phyloP scores from a whole-genome alignment of 2,329 filamentous ascomycete genomes.

The Coniochaeta prunicola region DNA sequence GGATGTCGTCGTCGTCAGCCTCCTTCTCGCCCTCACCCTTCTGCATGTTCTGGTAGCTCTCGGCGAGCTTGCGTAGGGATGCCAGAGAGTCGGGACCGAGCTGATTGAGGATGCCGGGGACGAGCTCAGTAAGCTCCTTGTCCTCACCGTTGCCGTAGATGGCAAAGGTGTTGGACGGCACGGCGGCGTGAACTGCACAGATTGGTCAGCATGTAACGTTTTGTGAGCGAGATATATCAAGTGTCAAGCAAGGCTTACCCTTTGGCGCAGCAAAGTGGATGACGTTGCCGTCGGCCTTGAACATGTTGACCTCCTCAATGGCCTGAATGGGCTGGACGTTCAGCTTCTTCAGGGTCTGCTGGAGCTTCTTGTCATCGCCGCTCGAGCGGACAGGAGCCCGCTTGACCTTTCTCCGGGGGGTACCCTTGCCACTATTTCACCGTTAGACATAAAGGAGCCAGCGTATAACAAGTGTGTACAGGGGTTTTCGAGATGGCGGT shows the following conservation, averaged over 20 bases:
- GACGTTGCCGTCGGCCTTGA: constrained; percentile 99
- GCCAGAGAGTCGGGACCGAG: constrained; percentile 96
- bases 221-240: not conserved
- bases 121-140: constrained; percentile 99
- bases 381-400: constrained; percentile 88
- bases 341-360: constrained; percentile 95
- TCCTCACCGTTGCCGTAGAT: constrained; percentile 99
- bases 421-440: constrained; percentile 76
- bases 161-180: constrained; percentile 98
- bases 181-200: constrained; percentile 82
- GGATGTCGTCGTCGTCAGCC: constrained; percentile 86
- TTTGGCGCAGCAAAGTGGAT: constrained; percentile 98
- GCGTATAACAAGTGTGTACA: not conserved
- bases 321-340: constrained; percentile 99
- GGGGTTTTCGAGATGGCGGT: not conserved
- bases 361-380: constrained; percentile 99
- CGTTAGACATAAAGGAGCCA: not conserved
- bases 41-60: constrained; percentile 99
- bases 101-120: constrained; percentile 99
- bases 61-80: constrained; percentile 94
- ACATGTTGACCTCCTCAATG: constrained; percentile 99
- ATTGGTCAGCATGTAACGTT: constrained; percentile 7
- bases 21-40: constrained; percentile 74
- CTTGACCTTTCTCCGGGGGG: constrained; percentile 96
- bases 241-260: constrained; percentile 56